These are phyloP conservation scores for Omphalotus olearius DNA, from an alignment of 1,284 basidiomycete genomes.

Conservation along the genomic window DNA sequence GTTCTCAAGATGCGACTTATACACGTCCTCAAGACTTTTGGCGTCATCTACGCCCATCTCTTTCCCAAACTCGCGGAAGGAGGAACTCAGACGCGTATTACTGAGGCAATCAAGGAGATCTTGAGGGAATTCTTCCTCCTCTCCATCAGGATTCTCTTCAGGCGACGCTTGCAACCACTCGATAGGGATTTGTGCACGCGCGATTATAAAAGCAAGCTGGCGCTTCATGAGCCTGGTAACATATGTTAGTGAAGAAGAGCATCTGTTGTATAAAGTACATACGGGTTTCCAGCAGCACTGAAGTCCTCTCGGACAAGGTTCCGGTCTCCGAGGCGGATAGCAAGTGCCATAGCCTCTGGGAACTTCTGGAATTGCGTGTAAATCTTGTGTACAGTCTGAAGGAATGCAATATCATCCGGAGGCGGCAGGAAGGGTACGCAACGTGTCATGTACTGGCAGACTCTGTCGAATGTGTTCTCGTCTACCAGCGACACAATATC, in stretches of 20 bases:
- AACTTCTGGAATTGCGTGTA: conserved; percentile 88
- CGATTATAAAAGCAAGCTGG: conserved; percentile 92
- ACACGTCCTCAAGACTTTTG: conserved; percentile 94
- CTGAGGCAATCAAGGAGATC: conserved; percentile 84
- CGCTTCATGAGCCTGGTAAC: conserved; percentile 72
- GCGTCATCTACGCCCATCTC: conserved; percentile 91
- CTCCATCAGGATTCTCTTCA: conserved; percentile 13
- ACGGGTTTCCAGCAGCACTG: conserved; percentile 83
- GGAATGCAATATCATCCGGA: conserved; percentile 90
- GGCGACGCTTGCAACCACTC: conserved; percentile 77
- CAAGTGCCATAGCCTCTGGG: conserved; percentile 87
- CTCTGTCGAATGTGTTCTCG: conserved; percentile 84
- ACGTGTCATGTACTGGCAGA: conserved; percentile 98
- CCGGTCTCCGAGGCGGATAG: conserved; percentile 83
- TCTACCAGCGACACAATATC: conserved; percentile 78
- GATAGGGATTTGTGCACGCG: conserved; percentile 87
- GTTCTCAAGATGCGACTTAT: conserved; percentile 95
- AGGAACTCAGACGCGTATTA: conserved; percentile 78
- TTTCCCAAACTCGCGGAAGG: conserved; percentile 92
- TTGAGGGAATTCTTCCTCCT: conserved; percentile 62
- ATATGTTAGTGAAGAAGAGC: not conserved
- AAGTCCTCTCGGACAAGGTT: conserved; percentile 85
- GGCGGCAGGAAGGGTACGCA: conserved; percentile 91
- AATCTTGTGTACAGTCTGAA: conserved; percentile 86
- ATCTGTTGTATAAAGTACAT: conserved; percentile 25